Base-by-base conservation (phyloP, 78 protist genomes). In the Dictyostelium brefeldianum region DNA sequence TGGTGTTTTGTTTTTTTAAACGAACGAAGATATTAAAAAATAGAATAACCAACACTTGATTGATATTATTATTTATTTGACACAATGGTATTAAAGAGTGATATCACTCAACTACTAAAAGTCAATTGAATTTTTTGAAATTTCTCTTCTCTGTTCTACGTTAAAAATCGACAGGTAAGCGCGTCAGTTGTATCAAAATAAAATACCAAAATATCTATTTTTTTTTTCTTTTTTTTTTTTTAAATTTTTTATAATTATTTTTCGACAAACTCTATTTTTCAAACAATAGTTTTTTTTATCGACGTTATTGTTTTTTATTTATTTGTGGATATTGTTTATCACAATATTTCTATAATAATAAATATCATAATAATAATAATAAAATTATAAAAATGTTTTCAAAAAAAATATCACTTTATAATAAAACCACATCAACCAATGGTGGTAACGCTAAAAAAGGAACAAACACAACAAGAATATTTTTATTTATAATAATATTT, bases 401-500 rank as follows among this genome's bases (percentile, higher is more conserved):
- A 15, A 67, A 31, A 67, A 67, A 67, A 31, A 31, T 67, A 67
- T 31, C 75, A 14, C 36, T 67, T 4, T 67, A 67, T 67, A 67
- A 67, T 67, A 67, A 17, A 31, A 25, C 20, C 43, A 67, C 43
- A 36, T 36, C 43, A 36, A 36, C 43, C n/a, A n/a, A n/a, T 36
- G 43, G 5, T 1, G 43, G 43, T 36, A 3, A 27, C 31, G 75
- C 47, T 27, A 67, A 67, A 67, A 67, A 67, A 67, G 47, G 29
- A 15, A 36, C 43, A 36, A 64, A 64, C 27, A 22, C 73, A 27
- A 27, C 48, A 15, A 67, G 29, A 67, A 41, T 67, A 67, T 67
- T 67, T 67, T 67, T 67, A 67, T 31, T 67, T 25, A 48, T 67
- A 31, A 67, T 67, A 31, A 4, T 67, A 31, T 31, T 67, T 67